phyloP scores from a whole-genome alignment of 352 stramenopile genomes.

The Phytophthora sojae region DNA sequence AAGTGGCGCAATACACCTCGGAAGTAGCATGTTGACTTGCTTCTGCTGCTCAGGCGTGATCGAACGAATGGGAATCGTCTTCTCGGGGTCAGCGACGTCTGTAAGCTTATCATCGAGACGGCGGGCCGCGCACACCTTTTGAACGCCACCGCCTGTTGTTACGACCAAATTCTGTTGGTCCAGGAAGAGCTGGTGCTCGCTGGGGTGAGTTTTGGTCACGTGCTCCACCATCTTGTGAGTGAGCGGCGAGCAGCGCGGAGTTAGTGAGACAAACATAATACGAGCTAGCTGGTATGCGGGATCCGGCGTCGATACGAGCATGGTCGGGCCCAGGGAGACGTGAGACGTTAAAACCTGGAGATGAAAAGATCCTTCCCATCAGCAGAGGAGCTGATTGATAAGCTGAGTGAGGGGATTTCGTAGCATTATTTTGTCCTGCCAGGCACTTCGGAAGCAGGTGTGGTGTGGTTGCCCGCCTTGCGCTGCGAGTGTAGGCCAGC shows the following conservation, averaged over 20 bases:
- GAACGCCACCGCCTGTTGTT: neutral
- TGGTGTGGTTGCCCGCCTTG: neutral
- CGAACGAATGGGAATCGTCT: neutral
- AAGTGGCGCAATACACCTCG: neutral
- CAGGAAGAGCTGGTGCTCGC: neutral
- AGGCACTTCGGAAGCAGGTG: conserved; percentile 24
- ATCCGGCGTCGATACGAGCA: conserved; percentile 3
- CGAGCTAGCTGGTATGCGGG: neutral
- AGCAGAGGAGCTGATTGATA: neutral
- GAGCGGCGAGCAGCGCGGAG: conserved; percentile 5
- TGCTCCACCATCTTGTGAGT: conserved; percentile 11
- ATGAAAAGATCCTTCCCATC: conserved; percentile 1
- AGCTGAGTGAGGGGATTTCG: conserved; percentile 16
- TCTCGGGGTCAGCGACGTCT: neutral
- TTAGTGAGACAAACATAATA: conserved; percentile 11
- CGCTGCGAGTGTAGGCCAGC: neutral
- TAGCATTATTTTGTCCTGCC: conserved; percentile 25
- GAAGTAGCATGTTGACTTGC: neutral
- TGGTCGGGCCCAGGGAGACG: conserved; percentile 3
- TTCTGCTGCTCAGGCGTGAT: neutral
- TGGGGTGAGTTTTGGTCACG: neutral
- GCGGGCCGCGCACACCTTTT: neutral
- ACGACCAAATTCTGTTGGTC: neutral
- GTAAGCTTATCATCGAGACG: neutral
- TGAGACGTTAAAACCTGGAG: conserved; percentile 15